phyloP scores from a whole-genome alignment of 164 flowering plant genomes.

The Nymphaea colorata region DNA sequence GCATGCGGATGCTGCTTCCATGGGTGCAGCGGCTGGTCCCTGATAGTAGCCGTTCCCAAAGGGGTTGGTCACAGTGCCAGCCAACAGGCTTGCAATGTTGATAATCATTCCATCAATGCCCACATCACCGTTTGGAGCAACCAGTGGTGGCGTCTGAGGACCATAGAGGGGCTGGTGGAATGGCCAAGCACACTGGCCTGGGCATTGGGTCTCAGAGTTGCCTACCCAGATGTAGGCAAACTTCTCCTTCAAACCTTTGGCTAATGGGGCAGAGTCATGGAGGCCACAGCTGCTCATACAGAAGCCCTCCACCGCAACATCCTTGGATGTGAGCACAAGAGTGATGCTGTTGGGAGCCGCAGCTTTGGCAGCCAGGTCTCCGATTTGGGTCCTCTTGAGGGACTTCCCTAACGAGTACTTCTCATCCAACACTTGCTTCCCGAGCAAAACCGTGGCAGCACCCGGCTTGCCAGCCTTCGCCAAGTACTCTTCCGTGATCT shows the following conservation, averaged over 20 bases:
- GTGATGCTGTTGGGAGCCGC: conserved; percentile 10
- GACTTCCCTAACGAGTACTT: conserved; percentile 25
- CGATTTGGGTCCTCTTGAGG: conserved; percentile 17
- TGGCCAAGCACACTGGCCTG: conserved; percentile 58
- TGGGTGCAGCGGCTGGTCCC: conserved; percentile 54
- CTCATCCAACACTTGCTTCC: conserved; percentile 19
- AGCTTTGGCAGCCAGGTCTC: conserved; percentile 13
- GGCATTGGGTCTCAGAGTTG: conserved; percentile 43
- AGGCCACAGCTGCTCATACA: conserved; percentile 36
- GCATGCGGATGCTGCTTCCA: conserved; percentile 80
- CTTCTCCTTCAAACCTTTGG: background rate
- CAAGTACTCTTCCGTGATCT: conserved; percentile 20
- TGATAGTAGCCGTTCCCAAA: conserved; percentile 56
- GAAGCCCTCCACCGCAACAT: conserved; percentile 36
- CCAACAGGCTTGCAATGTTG: conserved; percentile 60
- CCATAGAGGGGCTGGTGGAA: conserved; percentile 79
- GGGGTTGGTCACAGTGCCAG: conserved; percentile 76
- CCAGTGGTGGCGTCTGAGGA: conserved; percentile 63
- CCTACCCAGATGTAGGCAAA: conserved; percentile 41
- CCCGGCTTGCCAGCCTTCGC: conserved; percentile 12
- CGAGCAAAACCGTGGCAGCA: conserved; percentile 2
- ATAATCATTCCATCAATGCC: conserved; percentile 86
- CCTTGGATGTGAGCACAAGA: conserved; percentile 26
- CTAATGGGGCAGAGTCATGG: conserved; percentile 17
- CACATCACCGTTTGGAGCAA: conserved; percentile 73